Base-by-base conservation (phyloP, 129 eudicot genomes). In the Artemisia annua region DNA sequence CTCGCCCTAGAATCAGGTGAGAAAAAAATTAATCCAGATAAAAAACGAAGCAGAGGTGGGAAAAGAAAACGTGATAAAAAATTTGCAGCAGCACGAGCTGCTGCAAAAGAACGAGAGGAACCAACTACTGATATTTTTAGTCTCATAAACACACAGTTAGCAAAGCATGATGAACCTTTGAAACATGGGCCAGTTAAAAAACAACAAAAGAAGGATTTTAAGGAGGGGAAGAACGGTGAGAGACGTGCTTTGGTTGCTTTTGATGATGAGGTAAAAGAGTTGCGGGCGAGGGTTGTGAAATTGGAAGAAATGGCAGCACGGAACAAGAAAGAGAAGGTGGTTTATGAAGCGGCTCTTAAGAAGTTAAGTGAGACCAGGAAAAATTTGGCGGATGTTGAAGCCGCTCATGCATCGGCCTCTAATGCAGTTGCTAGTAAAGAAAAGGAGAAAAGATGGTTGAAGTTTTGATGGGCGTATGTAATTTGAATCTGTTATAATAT, bases 371-470 rank as follows among this genome's bases (percentile, higher is more conserved):
- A 93, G 78, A 90, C 96, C 48, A 86, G 86, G 6, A 87, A 78
- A 75, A 78, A 79, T 18, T 74, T 90, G 78, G 87, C 87, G 0
- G 86, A 84, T 74, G 92, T 86, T 16, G 98, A 89, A 83, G 90
- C 88, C 1, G 88, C 92, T 66, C 96, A 87, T 63, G 92, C 96
- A 26, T 87, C 96, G 32, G 85, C 95, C 7, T 89, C 92, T 3
- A 83, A 74, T 73, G 97, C 96, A 28, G 89, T 93, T 71, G 52
- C 80, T 7, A 84, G 85, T 58, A 86, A 89, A 82, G 98, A 89
- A 71, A 89, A 79, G 57, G 98, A 93, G 82, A 87, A 87, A 80
- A 86, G 84, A 87, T 93, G 98, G 98, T 92, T 90, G 7, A 93
- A 90, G 84, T 93, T 93, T 75, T 93, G 79, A 85, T 51, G 52